These are phyloP conservation scores for Lignosus rhinocerotis DNA, from an alignment of 1,284 basidiomycete species.

Conservation along the genomic window DNA sequence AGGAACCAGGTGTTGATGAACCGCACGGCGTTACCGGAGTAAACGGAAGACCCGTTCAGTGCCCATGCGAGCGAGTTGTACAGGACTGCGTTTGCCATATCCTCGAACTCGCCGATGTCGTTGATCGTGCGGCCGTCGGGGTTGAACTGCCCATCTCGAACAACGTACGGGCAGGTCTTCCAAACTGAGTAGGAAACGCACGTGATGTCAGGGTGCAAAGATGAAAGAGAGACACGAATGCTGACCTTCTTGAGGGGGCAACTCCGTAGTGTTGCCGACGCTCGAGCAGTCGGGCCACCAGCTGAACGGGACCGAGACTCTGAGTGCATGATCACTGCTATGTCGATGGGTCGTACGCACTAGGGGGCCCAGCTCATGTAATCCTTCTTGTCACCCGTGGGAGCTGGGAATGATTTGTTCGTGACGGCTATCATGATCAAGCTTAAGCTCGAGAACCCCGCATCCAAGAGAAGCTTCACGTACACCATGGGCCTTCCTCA, in stretches of 20 bases:
- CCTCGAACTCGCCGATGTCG: conserved; percentile 54
- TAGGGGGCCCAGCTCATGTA: conserved; percentile 61
- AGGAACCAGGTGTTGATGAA: conserved; percentile 64
- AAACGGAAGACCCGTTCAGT: conserved; percentile 40
- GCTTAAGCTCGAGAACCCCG: neutral
- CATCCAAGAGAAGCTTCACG: conserved; percentile 20
- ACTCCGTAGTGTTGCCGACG: conserved; percentile 43
- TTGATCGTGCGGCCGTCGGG: conserved; percentile 34
- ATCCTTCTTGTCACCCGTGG: conserved; percentile 46
- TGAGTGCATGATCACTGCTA: neutral
- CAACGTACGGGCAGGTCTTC: conserved; percentile 57
- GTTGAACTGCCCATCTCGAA: conserved; percentile 62
- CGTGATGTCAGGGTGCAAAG: neutral
- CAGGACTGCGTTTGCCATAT: conserved; percentile 57
- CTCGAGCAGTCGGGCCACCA: conserved; percentile 59
- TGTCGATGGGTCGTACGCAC: conserved; percentile 37
- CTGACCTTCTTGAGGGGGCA: conserved; percentile 46
- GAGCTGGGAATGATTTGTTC: conserved; percentile 41
- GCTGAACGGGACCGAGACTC: conserved; percentile 35
- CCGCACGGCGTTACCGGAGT: conserved; percentile 39
- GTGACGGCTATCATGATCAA: conserved; percentile 37
- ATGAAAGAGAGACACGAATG: neutral
- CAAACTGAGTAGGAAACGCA: conserved; percentile 19
- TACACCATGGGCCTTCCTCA: conserved; percentile 53
- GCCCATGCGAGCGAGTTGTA: conserved; percentile 62